Conservation (phyloP, 805 yeast genomes). For the Yueomyces sinensis region DNA sequence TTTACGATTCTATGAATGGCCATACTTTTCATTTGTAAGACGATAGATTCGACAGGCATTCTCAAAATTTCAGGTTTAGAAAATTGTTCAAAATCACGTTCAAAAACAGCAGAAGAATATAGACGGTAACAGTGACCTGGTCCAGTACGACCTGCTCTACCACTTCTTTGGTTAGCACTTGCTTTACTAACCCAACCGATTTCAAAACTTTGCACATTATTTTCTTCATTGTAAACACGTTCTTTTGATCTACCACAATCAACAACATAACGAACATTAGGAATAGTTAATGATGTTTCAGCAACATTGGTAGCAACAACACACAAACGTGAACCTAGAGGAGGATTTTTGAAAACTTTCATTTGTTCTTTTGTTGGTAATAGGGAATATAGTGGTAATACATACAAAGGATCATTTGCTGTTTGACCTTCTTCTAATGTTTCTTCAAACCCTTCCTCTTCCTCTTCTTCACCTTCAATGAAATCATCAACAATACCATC, state of each 20-base stretch:
- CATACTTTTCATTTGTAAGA: constrained; percentile 91
- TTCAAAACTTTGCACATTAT: constrained; percentile 88
- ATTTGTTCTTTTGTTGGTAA: constrained; percentile 92
- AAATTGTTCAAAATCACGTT: constrained; percentile 71
- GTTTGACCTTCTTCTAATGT: constrained; percentile 56
- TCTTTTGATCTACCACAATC: constrained; percentile 94
- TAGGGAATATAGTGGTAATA: constrained; percentile 82
- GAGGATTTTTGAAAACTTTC: constrained; percentile 81
- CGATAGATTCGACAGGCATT: constrained; percentile 96
- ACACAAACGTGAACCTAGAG: constrained; percentile 74
- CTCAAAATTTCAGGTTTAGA: constrained; percentile 81
- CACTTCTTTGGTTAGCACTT: constrained; percentile 87
- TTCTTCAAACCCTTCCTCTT: constrained; percentile 57
- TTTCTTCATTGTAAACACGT: constrained; percentile 63
- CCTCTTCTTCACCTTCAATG: constrained; percentile 30
- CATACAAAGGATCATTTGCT: constrained; percentile 68
- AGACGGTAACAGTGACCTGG: constrained; percentile 95
- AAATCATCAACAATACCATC: constrained; percentile 23
- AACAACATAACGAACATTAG: constrained; percentile 86
- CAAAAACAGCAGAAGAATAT: constrained; percentile 87
- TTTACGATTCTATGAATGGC: constrained; percentile 83
- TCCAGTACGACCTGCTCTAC: constrained; percentile 97
- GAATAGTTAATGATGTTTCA: constrained; percentile 93
- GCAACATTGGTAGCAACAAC: constrained; percentile 96
- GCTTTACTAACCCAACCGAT: constrained; percentile 91